phyloP scores from a whole-genome alignment of 192 early-diverging fungal genomes.

The Coemansia sp. region DNA sequence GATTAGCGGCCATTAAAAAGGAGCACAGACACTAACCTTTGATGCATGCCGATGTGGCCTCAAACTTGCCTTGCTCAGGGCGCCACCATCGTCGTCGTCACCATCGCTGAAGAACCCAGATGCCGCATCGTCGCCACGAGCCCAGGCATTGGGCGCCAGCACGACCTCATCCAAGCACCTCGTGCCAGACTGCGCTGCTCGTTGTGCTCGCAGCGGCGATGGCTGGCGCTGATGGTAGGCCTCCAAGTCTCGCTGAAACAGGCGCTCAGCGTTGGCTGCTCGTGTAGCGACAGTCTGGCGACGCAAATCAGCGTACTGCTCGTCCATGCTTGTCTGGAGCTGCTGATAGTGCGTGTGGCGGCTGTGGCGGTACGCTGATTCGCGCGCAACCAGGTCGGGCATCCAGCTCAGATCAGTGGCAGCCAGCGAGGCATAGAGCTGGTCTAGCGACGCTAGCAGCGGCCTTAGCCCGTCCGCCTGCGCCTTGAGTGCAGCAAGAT shows the following conservation, averaged over 20 bases:
- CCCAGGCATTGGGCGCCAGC: conserved; percentile 20
- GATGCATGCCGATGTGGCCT: background rate
- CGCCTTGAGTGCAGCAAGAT: conserved; percentile 15
- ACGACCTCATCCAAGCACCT: conserved; percentile 17
- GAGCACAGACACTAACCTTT: background rate
- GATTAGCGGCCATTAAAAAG: background rate
- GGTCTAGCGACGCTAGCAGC: conserved; percentile 17
- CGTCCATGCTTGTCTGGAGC: conserved; percentile 45
- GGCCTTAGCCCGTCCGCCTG: conserved; percentile 22
- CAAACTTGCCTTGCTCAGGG: background rate
- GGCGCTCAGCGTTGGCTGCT: conserved; percentile 31
- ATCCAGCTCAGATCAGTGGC: conserved; percentile 8
- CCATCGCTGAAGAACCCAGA: conserved; percentile 29
- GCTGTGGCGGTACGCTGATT: conserved; percentile 25
- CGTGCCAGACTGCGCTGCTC: background rate
- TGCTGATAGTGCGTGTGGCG: conserved; percentile 39
- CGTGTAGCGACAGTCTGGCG: conserved; percentile 30
- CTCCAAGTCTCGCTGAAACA: conserved; percentile 47
- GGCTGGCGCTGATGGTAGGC: conserved; percentile 24
- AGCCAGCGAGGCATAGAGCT: conserved; percentile 28
- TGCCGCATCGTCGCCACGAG: background rate
- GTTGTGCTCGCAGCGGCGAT: background rate
- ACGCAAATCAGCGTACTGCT: conserved; percentile 34
- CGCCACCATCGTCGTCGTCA: conserved; percentile 10
- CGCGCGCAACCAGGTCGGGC: conserved; percentile 25